Evolutionary conservation across 768 basidiomycete species (phyloP).

Genomic region (Naematelia encephala): DNA sequence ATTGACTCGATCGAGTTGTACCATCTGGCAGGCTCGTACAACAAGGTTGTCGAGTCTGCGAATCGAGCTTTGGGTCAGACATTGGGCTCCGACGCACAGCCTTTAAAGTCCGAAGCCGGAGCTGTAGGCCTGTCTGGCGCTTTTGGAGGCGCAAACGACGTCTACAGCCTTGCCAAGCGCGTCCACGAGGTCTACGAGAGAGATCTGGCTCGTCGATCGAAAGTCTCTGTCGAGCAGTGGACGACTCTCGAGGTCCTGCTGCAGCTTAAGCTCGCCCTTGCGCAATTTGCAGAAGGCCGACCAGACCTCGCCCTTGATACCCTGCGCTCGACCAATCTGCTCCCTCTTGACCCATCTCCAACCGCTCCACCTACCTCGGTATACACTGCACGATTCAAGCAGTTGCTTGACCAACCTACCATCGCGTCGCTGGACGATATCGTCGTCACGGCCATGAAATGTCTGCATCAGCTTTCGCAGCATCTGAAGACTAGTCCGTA

Average conservation of each 20-base stretch:
- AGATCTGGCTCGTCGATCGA: conserved; percentile 68
- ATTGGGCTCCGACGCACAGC: conserved; percentile 58
- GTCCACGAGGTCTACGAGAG: conserved; percentile 66
- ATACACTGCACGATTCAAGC: conserved; percentile 82
- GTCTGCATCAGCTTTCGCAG: conserved; percentile 75
- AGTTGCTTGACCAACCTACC: conserved; percentile 69
- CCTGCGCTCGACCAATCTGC: conserved; percentile 79
- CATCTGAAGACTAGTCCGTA: conserved; percentile 67
- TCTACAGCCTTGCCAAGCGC: conserved; percentile 65
- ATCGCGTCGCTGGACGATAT: conserved; percentile 86
- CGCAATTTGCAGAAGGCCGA: conserved; percentile 67
- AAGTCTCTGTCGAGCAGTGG: conserved; percentile 65
- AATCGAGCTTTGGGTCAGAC: conserved; percentile 83
- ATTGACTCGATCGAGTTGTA: conserved; percentile 92
- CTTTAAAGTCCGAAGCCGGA: conserved; percentile 36
- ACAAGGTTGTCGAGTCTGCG: conserved; percentile 80
- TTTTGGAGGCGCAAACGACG: conserved; percentile 57
- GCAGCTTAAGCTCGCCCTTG: conserved; percentile 74
- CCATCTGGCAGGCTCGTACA: conserved; percentile 87
- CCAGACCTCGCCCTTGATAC: conserved; percentile 76
- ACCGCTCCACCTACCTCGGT: conserved; percentile 66
- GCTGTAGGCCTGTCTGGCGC: conserved; percentile 52
- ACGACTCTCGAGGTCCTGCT: conserved; percentile 60
- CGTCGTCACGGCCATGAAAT: conserved; percentile 87
- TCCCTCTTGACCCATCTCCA: conserved; percentile 82